Evolutionary conservation across 169 alveolate species (phyloP), one percentile per base, ranked within the genome.

Genomic region (Plasmodium relictum): DNA sequence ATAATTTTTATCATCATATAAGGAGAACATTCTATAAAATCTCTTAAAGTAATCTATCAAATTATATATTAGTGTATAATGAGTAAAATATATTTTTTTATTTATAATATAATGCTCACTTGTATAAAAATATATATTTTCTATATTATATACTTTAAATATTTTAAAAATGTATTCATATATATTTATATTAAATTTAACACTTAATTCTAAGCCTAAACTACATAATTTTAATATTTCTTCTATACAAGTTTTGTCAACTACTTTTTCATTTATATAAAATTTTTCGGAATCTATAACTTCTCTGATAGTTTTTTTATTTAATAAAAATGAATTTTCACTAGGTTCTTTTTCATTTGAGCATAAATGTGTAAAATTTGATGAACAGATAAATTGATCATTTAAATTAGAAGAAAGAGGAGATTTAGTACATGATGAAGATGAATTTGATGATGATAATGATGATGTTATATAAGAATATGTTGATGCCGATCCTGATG

Each of bases 1-100:
- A 42, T 80, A 80, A 68, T 61, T 66, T 3, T 58, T 66, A 42
- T 80, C 90, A 18, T 80, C 83, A 26, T 68, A 68, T 6, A 50
- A 31, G 16, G 65, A 80, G 44, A 68, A 80, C 6, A 68, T 45
- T 8, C 54, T 14, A 74, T 80, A 80, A 18, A 80, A 45, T 14
- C 62, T 20, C 14, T 69, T 80, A 16, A 80, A 80, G 26, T 68
- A 41, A 0, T 66, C 59, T 1, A 71, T 14, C 20, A 80, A 18
- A 20, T 59, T 80, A 14, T 16, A n/a, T 71, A 68, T 71, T 12
- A 80, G 6, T 2, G 63, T 20, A 18, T 68, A 22, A 72, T 80
- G 72, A 1, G 73, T 68, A 14, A 80, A n/a, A 3, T 73, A 54
- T 41, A 80, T 65, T 48, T 62, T 52, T 48, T 80, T 80, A 44